These are phyloP conservation scores for Quillaja saponaria DNA, from an alignment of 306 rosid species.

Conservation along the genomic window DNA sequence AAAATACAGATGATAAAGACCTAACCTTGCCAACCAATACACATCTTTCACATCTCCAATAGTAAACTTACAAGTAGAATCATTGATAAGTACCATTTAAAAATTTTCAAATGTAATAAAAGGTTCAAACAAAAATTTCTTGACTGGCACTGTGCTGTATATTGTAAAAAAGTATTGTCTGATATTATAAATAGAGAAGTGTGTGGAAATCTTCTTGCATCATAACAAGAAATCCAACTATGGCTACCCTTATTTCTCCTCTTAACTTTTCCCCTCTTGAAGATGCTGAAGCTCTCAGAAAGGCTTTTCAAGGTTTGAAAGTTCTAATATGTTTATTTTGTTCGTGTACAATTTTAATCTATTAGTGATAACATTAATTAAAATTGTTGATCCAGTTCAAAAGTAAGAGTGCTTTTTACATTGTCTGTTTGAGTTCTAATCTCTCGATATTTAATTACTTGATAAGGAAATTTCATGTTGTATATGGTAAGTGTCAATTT, in stretches of 20 bases:
- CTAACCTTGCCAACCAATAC: no score
- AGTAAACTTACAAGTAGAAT: no score
- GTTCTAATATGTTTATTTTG: not conserved
- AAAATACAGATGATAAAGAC: no score
- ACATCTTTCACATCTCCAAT: no score
- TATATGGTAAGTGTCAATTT: not conserved
- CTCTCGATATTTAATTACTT: no score
- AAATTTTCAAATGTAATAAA: not conserved
- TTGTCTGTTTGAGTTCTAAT: no score
- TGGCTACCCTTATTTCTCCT: conserved; percentile 59
- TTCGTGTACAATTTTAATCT: not conserved
- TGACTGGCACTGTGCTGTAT: not conserved
- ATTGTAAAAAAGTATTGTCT: no score
- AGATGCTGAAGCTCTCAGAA: conserved; percentile 67
- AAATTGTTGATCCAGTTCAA: no score
- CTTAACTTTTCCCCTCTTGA: conserved; percentile 42
- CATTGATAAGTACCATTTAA: no score
- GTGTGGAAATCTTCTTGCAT: not conserved
- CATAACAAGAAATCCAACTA: conserved; percentile 19
- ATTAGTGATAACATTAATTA: no score
- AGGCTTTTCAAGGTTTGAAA: conserved; percentile 48
- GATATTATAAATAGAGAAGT: not conserved
- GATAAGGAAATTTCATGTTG: not conserved
- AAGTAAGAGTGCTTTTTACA: no score
- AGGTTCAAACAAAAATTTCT: not conserved